Conservation (phyloP, 257 asterid genomes). For the Prunella vulgaris region DNA sequence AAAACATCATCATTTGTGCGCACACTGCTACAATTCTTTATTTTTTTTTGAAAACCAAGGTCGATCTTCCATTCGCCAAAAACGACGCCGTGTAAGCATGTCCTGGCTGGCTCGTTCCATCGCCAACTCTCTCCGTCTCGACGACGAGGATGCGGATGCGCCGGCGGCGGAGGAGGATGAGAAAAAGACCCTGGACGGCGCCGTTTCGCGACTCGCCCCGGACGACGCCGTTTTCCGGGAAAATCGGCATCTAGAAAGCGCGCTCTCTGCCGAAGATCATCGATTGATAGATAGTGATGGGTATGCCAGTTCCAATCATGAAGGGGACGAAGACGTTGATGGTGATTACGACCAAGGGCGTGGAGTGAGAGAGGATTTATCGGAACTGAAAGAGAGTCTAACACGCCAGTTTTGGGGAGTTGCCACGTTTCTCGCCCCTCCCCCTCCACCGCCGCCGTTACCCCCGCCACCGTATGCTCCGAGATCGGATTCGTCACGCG, state of each 20-base stretch:
- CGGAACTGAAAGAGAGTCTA: conserved; percentile 75
- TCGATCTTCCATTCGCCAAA: conserved; percentile 23
- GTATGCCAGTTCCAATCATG: conserved; percentile 7
- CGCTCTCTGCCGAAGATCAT: conserved; percentile 25
- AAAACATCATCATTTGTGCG: conserved; percentile 22
- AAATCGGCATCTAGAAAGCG: conserved; percentile 19
- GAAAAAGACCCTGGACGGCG: conserved; percentile 17
- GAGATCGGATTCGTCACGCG: conserved; percentile 14
- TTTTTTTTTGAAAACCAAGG: conserved; percentile 15
- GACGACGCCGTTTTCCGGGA: conserved; percentile 16
- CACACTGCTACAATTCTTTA: neutral
- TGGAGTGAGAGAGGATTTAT: conserved; percentile 81
- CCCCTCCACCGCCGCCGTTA: conserved; percentile 57
- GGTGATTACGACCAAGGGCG: conserved; percentile 44
- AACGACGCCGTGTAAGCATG: conserved; percentile 46
- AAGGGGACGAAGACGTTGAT: conserved; percentile 18
- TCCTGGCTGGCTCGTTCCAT: conserved; percentile 95
- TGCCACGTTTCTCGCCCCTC: conserved; percentile 97
- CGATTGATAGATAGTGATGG: conserved; percentile 19
- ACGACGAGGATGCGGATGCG: conserved; percentile 31
- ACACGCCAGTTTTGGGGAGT: conserved; percentile 91
- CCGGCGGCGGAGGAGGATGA: conserved; percentile 17
- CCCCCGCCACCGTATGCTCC: conserved; percentile 30
- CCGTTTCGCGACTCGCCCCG: conserved; percentile 14
- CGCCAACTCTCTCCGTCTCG: conserved; percentile 72